These are phyloP conservation scores for Paracoccidioides brasiliensis DNA, from an alignment of 2,329 filamentous ascomycete genomes.

Conservation along the genomic window DNA sequence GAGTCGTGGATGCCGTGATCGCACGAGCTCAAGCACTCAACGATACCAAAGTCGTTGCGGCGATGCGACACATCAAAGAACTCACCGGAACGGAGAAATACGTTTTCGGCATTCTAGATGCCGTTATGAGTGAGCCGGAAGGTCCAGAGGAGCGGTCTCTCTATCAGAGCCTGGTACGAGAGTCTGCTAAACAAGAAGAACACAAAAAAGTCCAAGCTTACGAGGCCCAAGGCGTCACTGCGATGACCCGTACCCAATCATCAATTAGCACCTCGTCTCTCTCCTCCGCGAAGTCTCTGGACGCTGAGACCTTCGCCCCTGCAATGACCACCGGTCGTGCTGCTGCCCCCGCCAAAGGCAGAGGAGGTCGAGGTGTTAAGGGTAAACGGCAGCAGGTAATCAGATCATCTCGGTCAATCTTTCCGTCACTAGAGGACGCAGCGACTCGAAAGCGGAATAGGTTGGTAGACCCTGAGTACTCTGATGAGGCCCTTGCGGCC, in stretches of 20 bases:
- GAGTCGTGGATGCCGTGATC: constrained; percentile 18
- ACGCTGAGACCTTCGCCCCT: constrained; percentile 22
- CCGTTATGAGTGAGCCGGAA: constrained; percentile 18
- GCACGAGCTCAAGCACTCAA: constrained; percentile 17
- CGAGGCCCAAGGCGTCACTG: constrained; percentile 5
- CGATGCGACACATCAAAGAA: constrained; percentile 19
- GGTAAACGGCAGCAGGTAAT: constrained; percentile 6
- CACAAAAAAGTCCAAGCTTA: constrained; percentile 2
- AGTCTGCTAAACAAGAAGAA: constrained; percentile 15
- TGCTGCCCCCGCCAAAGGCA: constrained; percentile 12
- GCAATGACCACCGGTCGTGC: constrained; percentile 11
- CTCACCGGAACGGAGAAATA: constrained; percentile 20
- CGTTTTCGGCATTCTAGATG: constrained; percentile 19
- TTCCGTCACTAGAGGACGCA: constrained; percentile 14
- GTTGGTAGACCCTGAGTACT: constrained; percentile 20
- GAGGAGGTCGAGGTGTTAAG: constrained; percentile 18
- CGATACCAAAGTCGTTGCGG: constrained; percentile 18
- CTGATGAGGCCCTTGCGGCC: constrained; percentile 14
- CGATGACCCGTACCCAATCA: constrained; percentile 14
- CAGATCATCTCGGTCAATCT: neutral
- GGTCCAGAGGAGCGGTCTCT: constrained; percentile 15
- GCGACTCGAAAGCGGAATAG: constrained; percentile 18
- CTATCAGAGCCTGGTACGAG: constrained; percentile 21
- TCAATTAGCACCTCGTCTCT: constrained; percentile 21
- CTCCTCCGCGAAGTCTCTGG: constrained; percentile 28